Base-by-base conservation (phyloP, 495 filamentous ascomycete species). In the Talaromyces borbonicus region DNA sequence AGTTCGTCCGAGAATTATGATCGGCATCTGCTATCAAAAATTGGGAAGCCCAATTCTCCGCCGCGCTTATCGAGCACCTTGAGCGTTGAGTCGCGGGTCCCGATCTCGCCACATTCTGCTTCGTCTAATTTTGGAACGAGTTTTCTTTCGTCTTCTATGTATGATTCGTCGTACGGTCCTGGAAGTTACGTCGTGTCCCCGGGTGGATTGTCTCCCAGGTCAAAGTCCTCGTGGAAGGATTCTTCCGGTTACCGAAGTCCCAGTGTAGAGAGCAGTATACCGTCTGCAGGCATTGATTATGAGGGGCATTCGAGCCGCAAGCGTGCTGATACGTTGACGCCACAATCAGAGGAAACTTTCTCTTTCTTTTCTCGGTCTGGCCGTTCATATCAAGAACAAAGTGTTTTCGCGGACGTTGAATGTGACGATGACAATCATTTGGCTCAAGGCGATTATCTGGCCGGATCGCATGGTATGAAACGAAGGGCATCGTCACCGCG, bases 401-500 rank as follows among this genome's bases (percentile, higher is more conserved):
- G 58, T 52, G 73, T 72, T 36, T 81, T 74, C 64, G 74, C 60
- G 56, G 80, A 80, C 74, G 59, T 65, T 30, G 84, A 87, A 47
- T 68, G 58, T 11, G 79, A 84, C 52, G 84, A 88, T 49, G 82
- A 88, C 36, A 73, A 70, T 4, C 60, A 69, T 43, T 69, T 87
- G 45, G 79, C 83, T 6, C 70, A 70, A 42, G 49, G 60, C 14
- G 62, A 67, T 24, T 36, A 48, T 27, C 70, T 49, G 53, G 60
- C 71, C 54, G 62, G 62, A 58, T 60, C 53, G 32, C 75, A 61
- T 71, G 86, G 50, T 65, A 83, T 71, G 59, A 95, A 95, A 59
- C 75, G 88, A 48, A 72, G 85, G 44, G 87, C 88, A 19, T 88
- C 85, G 2, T 90, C 86, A 19, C 85, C 87, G 11, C 75, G 77